phyloP scores from a whole-genome alignment of 148 eudicot genomes.

The Vaccinium darrowii region DNA sequence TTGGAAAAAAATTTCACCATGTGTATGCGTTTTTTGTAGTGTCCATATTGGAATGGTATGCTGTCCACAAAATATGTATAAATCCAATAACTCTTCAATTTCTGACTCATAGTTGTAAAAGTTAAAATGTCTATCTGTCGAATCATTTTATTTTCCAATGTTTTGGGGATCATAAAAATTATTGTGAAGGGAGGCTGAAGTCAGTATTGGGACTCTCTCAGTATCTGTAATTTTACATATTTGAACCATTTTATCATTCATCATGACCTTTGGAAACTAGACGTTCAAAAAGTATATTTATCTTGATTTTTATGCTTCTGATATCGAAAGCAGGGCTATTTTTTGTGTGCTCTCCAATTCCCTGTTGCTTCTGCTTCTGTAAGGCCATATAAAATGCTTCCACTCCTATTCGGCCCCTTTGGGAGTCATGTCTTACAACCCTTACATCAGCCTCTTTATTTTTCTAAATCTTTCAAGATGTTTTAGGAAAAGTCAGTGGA shows the following conservation, averaged over 20 bases:
- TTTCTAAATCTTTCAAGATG: not conserved
- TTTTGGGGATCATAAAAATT: not conserved
- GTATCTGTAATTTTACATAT: not conserved
- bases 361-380: not conserved
- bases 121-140: not conserved
- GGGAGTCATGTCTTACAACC: not conserved
- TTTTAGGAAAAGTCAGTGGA: not conserved
- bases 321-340: not conserved
- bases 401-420: not conserved
- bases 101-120: not conserved
- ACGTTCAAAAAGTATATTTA: not conserved
- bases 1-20: not conserved
- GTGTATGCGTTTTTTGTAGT: not conserved
- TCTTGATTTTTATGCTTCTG: not conserved
- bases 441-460: not conserved
- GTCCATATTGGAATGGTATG: not conserved
- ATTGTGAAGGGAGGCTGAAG: not conserved
- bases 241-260: not conserved
- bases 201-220: not conserved
- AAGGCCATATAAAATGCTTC: not conserved
- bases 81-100: not conserved
- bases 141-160: not conserved
- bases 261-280: not conserved
- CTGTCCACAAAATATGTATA: not conserved
- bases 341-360: not conserved